phyloP scores from a whole-genome alignment of 2,329 filamentous ascomycete species.

The Ceratocystis colombiana region DNA sequence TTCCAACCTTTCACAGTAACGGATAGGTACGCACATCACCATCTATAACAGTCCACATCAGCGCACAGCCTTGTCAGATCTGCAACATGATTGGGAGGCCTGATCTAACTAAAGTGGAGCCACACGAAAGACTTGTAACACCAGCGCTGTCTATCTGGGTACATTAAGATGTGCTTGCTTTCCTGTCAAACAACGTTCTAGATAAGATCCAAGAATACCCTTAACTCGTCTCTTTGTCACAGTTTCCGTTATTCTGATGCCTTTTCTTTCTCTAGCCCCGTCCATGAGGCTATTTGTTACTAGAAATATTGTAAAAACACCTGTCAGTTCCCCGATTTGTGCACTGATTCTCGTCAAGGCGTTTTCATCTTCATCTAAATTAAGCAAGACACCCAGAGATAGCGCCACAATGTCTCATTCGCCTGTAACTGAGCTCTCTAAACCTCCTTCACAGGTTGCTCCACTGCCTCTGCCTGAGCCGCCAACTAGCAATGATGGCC shows the following conservation, averaged over 20 bases:
- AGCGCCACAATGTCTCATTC: not conserved
- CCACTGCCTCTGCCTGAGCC: slow-evolving; percentile 26
- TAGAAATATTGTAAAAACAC: not conserved
- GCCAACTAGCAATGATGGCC: slow-evolving; percentile 8
- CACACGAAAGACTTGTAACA: not conserved
- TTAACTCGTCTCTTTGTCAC: not conserved
- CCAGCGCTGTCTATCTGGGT: not conserved
- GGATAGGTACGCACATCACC: not conserved
- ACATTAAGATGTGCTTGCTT: too few relatives aligned
- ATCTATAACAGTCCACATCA: not conserved
- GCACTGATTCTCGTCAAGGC: not conserved
- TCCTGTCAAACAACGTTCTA: too few relatives aligned
- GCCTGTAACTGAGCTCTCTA: not conserved
- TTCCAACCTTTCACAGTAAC: not conserved
- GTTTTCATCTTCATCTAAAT: slow-evolving; percentile 3
- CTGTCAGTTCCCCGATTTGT: not conserved
- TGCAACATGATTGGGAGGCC: not conserved
- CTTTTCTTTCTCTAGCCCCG: not conserved
- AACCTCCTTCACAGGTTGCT: not conserved
- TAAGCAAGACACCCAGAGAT: not conserved
- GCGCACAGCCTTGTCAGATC: not conserved
- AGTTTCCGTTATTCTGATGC: not conserved
- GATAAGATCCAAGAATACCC: too few relatives aligned
- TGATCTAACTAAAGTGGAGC: not conserved
- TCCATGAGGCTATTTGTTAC: not conserved